Conservation (phyloP, 129 eudicot genomes). For the Helianthus annuus region DNA sequence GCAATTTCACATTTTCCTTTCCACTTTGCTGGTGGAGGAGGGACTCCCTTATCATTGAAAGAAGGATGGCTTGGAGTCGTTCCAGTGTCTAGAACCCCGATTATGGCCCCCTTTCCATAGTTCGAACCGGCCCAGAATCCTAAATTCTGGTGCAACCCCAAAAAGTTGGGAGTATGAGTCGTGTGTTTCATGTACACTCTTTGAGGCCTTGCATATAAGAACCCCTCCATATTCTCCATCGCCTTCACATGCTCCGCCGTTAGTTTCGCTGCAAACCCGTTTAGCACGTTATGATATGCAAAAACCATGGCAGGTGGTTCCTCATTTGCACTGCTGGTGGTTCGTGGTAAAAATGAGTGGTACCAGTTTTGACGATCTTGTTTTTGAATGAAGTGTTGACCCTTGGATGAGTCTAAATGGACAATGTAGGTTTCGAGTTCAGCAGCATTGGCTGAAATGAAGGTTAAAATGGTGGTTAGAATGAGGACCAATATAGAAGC, state of each 20-base stretch:
- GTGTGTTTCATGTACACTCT: constrained; percentile 35
- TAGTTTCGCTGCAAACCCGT: constrained; percentile 69
- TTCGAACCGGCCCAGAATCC: constrained; percentile 53
- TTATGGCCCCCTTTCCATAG: constrained; percentile 62
- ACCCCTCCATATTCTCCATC: constrained; percentile 53
- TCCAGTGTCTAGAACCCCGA: constrained; percentile 66
- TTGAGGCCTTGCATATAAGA: constrained; percentile 53
- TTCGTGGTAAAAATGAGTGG: constrained; percentile 40
- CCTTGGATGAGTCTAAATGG: constrained; percentile 45
- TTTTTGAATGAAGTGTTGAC: background rate
- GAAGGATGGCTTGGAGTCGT: constrained; percentile 64
- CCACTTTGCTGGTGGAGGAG: constrained; percentile 81
- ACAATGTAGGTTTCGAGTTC: constrained; percentile 53
- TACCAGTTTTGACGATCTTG: constrained; percentile 36
- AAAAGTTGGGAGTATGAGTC: constrained; percentile 55
- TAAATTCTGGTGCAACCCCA: constrained; percentile 53
- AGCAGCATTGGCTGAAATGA: constrained; percentile 14
- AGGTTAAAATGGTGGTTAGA: constrained; percentile 21
- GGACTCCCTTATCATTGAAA: constrained; percentile 50
- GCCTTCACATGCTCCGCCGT: constrained; percentile 46
- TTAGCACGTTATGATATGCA: constrained; percentile 48
- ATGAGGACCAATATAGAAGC: constrained; percentile 18
- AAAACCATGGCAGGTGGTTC: constrained; percentile 29
- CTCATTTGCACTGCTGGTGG: constrained; percentile 4
- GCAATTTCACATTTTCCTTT: constrained; percentile 60